A percentile compares a stretch with the other conserved stretches of the same genome.
These are phyloP conservation scores for Phytophthora multivora DNA, from an alignment of 352 stramenopile species.

Conservation along the genomic window DNA sequence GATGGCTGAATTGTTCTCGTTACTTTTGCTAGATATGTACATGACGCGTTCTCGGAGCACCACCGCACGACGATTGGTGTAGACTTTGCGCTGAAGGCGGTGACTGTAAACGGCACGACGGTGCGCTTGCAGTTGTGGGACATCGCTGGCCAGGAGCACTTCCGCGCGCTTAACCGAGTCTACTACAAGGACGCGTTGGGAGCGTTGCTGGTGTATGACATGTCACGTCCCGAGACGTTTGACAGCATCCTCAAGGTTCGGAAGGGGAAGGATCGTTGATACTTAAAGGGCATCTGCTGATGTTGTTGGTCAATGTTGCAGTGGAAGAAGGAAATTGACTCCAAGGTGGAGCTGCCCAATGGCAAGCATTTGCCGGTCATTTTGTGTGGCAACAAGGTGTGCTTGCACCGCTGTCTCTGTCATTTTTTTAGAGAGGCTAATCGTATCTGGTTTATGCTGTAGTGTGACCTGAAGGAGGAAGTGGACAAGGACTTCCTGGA, in stretches of 20 bases:
- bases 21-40: slow-evolving; percentile 68
- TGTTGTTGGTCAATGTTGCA: slow-evolving; percentile 24
- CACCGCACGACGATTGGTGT: slow-evolving; percentile 93
- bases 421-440: not conserved
- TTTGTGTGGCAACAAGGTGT: slow-evolving; percentile 93
- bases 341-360: slow-evolving; percentile 92
- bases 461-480: slow-evolving; percentile 87
- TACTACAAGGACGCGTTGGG: slow-evolving; percentile 95
- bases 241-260: slow-evolving; percentile 84
- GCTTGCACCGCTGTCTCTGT: not conserved
- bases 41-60: slow-evolving; percentile 92
- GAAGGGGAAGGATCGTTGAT: not conserved
- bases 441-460: not conserved
- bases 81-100: slow-evolving; percentile 92
- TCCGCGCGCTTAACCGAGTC: slow-evolving; percentile 91
- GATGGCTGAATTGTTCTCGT: not conserved
- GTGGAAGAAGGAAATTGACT: slow-evolving; percentile 95
- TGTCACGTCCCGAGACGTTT: slow-evolving; percentile 91
- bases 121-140: slow-evolving; percentile 95
- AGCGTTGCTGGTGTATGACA: slow-evolving; percentile 93
- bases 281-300: not conserved
- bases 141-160: slow-evolving; percentile 94
- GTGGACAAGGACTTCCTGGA: slow-evolving; percentile 82
- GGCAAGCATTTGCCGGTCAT: slow-evolving; percentile 91
- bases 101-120: slow-evolving; percentile 86